Conservation (phyloP, 352 stramenopile species). For the Thraustochytrium sp. region DNA sequence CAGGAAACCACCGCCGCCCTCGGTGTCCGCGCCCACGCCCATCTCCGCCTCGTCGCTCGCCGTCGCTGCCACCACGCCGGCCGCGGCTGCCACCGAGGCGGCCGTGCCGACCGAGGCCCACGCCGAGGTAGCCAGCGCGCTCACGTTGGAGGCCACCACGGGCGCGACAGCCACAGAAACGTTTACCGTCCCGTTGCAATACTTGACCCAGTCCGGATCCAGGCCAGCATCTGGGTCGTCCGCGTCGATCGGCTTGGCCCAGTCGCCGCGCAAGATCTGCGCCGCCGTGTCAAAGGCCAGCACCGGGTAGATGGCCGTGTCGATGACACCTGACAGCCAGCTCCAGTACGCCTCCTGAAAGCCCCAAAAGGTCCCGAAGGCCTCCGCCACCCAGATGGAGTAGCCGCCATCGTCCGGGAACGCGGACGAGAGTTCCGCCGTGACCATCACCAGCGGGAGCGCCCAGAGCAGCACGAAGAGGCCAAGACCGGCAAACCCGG, state of each 20-base stretch:
- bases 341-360: slow-evolving; percentile 75
- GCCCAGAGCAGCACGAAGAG: slow-evolving; percentile 79
- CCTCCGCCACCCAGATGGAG: slow-evolving; percentile 80
- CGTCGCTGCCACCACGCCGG: no score
- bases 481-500: slow-evolving; percentile 75
- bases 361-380: slow-evolving; percentile 76
- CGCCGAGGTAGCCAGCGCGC: no score
- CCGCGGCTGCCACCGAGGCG: no score
- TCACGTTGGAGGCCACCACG: no score
- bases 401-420: slow-evolving; percentile 75
- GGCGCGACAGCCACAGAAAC: no score
- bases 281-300: slow-evolving; percentile 68
- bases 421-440: slow-evolving; percentile 76
- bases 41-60: no score
- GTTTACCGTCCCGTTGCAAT: background rate
- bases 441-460: slow-evolving; percentile 82
- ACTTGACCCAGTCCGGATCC: background rate
- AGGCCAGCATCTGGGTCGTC: background rate
- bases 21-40: no score
- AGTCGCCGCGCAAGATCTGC: slow-evolving; percentile 47
- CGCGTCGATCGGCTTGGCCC: background rate
- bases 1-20: background rate
- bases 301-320: slow-evolving; percentile 74
- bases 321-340: slow-evolving; percentile 69
- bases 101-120: no score